A percentile compares a stretch with the other conserved stretches of the same genome.
Evolutionary conservation across 176 grass and related monocot species (phyloP).

Genomic region (Oryza rufipogon): DNA sequence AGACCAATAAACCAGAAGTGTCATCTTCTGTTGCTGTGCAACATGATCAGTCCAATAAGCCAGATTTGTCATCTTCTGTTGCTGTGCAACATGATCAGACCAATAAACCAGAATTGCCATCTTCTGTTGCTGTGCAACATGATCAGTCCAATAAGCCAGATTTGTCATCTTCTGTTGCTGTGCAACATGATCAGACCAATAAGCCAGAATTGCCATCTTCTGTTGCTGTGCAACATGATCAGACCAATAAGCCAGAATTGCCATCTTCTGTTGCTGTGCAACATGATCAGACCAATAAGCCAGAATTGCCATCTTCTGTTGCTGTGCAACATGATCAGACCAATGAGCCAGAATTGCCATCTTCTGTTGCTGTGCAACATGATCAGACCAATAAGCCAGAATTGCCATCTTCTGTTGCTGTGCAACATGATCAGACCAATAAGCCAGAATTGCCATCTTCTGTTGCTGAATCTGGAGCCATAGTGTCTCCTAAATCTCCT

Average conservation of each 20-base stretch:
- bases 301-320: no score
- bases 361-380: no score
- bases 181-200: conserved; percentile 27
- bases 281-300: no score
- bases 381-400: no score
- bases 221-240: conserved; percentile 33
- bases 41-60: conserved; percentile 36
- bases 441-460: no score
- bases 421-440: no score
- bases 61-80: conserved; percentile 31
- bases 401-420: no score
- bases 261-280: neutral
- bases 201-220: conserved; percentile 38
- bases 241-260: conserved; percentile 40
- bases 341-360: no score
- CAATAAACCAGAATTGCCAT: conserved; percentile 39
- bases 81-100: conserved; percentile 21
- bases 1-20: conserved; percentile 39
- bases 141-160: conserved; percentile 46
- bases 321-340: no score
- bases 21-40: conserved; percentile 34
- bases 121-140: conserved; percentile 23
- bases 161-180: no score
- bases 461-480: conserved; percentile 25
- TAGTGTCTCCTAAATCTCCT: conserved; percentile 19